These are phyloP conservation scores for Xerocomellus dryophilus DNA, from an alignment of 768 basidiomycete genomes.

Conservation along the genomic window DNA sequence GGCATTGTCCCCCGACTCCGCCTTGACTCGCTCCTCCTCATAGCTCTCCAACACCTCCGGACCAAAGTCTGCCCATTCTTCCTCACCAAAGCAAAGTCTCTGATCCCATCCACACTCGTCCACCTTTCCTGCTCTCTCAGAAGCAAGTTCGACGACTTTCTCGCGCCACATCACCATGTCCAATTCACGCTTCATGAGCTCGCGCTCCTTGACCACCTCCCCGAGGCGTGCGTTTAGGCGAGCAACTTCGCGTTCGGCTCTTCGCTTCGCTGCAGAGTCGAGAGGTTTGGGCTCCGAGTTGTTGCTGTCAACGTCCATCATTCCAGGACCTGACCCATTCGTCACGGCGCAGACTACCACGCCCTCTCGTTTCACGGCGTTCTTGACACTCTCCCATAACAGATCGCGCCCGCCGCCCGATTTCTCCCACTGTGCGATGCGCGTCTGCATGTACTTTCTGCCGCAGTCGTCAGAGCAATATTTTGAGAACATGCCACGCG, in stretches of 20 bases:
- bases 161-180: constrained; percentile 71
- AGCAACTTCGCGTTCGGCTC: constrained; percentile 53
- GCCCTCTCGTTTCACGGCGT: constrained; percentile 68
- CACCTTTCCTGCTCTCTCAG: constrained; percentile 58
- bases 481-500: constrained; percentile 80
- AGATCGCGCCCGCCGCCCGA: constrained; percentile 60
- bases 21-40: constrained; percentile 43
- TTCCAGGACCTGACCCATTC: constrained; percentile 23
- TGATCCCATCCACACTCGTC: constrained; percentile 88
- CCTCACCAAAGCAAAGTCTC: constrained; percentile 78
- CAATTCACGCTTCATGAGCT: constrained; percentile 64
- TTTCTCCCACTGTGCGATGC: constrained; percentile 59
- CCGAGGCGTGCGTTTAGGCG: constrained; percentile 53
- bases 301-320: constrained; percentile 19
- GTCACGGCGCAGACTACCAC: constrained; percentile 50
- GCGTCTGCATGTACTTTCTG: constrained; percentile 63
- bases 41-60: constrained; percentile 68
- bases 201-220: constrained; percentile 56
- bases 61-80: constrained; percentile 72
- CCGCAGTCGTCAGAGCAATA: constrained; percentile 92
- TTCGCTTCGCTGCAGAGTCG: constrained; percentile 42
- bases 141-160: constrained; percentile 62
- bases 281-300: constrained; percentile 8
- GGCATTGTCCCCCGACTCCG: constrained; percentile 33
- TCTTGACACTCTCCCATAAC: constrained; percentile 74